Evolutionary conservation across 805 yeast genomes (phyloP).

Genomic region (Yarrowia yakushimensis): DNA sequence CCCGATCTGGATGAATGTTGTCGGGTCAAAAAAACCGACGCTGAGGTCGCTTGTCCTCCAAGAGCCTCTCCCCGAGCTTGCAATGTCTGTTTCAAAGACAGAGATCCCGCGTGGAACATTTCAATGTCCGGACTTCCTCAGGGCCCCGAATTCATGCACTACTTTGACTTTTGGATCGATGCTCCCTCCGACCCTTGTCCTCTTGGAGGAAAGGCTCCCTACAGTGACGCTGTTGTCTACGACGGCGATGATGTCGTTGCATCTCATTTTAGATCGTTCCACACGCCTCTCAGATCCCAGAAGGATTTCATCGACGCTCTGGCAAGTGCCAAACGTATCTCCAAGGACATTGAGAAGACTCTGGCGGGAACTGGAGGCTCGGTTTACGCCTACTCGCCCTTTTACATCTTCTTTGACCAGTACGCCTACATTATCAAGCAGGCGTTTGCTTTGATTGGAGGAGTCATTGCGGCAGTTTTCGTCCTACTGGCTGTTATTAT

Average conservation of each 20-base stretch:
- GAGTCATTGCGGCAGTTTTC: conserved; percentile 52
- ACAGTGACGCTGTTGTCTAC: conserved; percentile 54
- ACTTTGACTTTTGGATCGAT: conserved; percentile 75
- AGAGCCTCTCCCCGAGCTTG: conserved; percentile 67
- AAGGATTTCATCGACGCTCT: conserved; percentile 79
- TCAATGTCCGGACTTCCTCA: conserved; percentile 82
- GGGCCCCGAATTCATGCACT: conserved; percentile 65
- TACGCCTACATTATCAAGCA: conserved; percentile 62
- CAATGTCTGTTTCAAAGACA: conserved; percentile 63
- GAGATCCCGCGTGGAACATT: conserved; percentile 60
- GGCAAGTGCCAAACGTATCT: conserved; percentile 63
- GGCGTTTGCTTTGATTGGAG: conserved; percentile 51
- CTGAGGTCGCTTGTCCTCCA: conserved; percentile 61
- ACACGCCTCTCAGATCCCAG: conserved; percentile 75
- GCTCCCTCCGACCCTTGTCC: conserved; percentile 90
- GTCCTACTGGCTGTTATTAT: conserved; percentile 53
- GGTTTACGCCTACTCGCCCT: conserved; percentile 87
- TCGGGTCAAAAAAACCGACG: conserved; percentile 52
- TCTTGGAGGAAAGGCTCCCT: conserved; percentile 92
- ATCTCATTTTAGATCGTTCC: conserved; percentile 76
- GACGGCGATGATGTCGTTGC: conserved; percentile 47
- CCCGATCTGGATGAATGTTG: conserved; percentile 88
- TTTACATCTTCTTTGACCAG: conserved; percentile 90
- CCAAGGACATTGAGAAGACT: conserved; percentile 44
- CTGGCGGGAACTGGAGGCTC: conserved; percentile 42